Evolutionary conservation across 1,284 basidiomycete genomes (phyloP), one percentile per base, ranked within the genome.

Genomic region (Sporisorium scitamineum): DNA sequence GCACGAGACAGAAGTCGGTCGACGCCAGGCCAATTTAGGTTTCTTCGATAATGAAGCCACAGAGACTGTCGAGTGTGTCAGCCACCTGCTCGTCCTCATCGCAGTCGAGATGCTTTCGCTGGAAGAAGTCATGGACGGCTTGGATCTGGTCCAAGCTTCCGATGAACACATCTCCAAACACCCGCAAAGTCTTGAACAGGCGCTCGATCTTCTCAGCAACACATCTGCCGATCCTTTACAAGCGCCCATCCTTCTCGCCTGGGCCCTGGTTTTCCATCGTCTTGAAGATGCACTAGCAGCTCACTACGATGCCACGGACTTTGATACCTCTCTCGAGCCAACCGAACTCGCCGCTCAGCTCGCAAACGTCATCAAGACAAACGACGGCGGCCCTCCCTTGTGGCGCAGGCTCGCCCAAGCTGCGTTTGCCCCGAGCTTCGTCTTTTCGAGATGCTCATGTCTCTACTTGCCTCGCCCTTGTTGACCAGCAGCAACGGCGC

Each of bases 71-170:
- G 88, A 90, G 65, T 92, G 94, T 80, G 88, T 90, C 59, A 89
- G 90, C 2, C 89, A 90, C 7, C 86, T 94, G 20, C 93, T 93
- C 90, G 89, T 92, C 24, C 87, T 95, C 45, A 88, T 94, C 66
- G 91, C 90, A 58, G 85, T 94, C 64, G 93, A 95, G 83, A 88
- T 93, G 16, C 87, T 95, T 52, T 92, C 94, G 77, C 87, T 95
- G 26, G 94, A 95, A 84, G 88, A 87, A n/a, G 86, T 92, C 22
- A 88, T 90, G 26, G 90, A 91, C 44, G 71, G 68, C 20, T 13
- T 76, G 18, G 65, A 78, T 27, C 50, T 70, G 5, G 54, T 26
- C 5, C 34, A 61, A 27, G 44, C 47, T 4, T 54, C 70, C 26
- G 54, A 68, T 0, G 39, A 55, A 1, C 62, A 66, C 48, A 58